A percentile compares a stretch with the other conserved stretches of the same genome.
Evolutionary conservation across 2,329 filamentous ascomycete species (phyloP).

Genomic region (Aspergillus oerlinghausenensis): DNA sequence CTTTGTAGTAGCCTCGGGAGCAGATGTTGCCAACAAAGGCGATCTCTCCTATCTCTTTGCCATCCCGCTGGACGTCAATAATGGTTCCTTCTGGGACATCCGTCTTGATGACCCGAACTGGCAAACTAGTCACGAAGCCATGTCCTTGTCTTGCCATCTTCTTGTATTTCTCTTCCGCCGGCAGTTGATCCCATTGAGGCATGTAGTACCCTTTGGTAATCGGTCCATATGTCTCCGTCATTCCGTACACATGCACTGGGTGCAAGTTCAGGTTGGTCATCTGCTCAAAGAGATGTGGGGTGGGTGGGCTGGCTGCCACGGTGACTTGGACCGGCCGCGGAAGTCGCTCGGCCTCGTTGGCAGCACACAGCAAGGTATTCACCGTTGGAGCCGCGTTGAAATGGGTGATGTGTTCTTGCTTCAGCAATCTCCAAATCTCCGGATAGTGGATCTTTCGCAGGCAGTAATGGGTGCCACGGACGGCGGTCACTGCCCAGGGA

Average conservation of each 20-base stretch:
- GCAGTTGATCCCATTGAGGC: constrained; percentile 74
- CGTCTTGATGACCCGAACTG: constrained; percentile 75
- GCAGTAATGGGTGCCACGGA: constrained; percentile 91
- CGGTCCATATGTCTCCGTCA: constrained; percentile 86
- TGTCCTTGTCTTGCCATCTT: constrained; percentile 94
- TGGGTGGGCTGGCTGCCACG: constrained; percentile 87
- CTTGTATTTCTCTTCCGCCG: constrained; percentile 71
- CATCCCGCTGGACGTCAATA: constrained; percentile 63
- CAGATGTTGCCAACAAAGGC: constrained; percentile 91
- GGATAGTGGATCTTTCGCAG: constrained; percentile 93
- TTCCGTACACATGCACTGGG: constrained; percentile 89
- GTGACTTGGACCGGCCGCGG: constrained; percentile 74
- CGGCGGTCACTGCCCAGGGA: constrained; percentile 88
- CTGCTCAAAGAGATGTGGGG: constrained; percentile 83
- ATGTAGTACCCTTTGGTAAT: constrained; percentile 91
- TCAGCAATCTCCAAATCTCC: constrained; percentile 83
- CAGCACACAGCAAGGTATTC: constrained; percentile 84
- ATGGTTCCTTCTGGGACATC: constrained; percentile 65
- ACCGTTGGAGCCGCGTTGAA: constrained; percentile 96
- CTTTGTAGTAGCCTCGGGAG: constrained; percentile 86
- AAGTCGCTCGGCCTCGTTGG: constrained; percentile 68
- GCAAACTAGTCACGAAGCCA: constrained; percentile 78
- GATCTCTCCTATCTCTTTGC: constrained; percentile 75
- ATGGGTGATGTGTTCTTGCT: constrained; percentile 82
- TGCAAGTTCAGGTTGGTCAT: constrained; percentile 84